Base-by-base conservation (phyloP, 2,329 filamentous ascomycete species). In the Botryotinia narcissicola region DNA sequence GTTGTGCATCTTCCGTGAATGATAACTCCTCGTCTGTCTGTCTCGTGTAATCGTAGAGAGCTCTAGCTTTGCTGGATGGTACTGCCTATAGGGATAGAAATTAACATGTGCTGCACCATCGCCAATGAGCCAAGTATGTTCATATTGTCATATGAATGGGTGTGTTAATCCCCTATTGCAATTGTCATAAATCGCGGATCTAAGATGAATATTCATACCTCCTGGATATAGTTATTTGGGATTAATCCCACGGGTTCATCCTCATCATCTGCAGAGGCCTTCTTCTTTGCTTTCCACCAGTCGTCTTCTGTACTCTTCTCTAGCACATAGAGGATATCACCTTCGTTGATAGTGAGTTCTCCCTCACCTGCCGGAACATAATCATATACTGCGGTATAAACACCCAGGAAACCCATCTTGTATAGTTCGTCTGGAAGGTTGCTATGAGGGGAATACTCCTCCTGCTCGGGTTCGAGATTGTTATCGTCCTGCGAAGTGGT, bases 11-110 rank as follows among this genome's bases (percentile, higher is more conserved):
- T 84, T 99, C 96, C 67, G 93, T 89, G 81, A 99, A 98, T 37
- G 95, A 98, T 16, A 99, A 87, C 83, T 99, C 96, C 83, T 99
- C 96, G 81, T 99, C 96, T 37, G 96, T 99, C 84, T 99, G 96
- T 79, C 95, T 90, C 69, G 93, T 93, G 82, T 99, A 99, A 82
- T 99, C 96, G 85, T 95, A 99, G n/a, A 98, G 88, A n/a, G 96
- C 93, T 82, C 92, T 94, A 68, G 95, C 96, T 77, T 91, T 87
- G 75, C 89, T 85, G 75, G 89, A 83, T 37, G 92, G 88, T 79
- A 87, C 84, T 74, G 91, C 91, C 90, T 93, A 78, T 73, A 54
- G 46, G 40, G 40, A 64, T 48, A 63, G n/a, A 42, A 71, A 60
- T 80, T 68, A 78, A 72, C 40, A 62, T 73, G 64, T 54, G 48